phyloP scores from a whole-genome alignment of 768 basidiomycete genomes.

The Lactarius psammicola region DNA sequence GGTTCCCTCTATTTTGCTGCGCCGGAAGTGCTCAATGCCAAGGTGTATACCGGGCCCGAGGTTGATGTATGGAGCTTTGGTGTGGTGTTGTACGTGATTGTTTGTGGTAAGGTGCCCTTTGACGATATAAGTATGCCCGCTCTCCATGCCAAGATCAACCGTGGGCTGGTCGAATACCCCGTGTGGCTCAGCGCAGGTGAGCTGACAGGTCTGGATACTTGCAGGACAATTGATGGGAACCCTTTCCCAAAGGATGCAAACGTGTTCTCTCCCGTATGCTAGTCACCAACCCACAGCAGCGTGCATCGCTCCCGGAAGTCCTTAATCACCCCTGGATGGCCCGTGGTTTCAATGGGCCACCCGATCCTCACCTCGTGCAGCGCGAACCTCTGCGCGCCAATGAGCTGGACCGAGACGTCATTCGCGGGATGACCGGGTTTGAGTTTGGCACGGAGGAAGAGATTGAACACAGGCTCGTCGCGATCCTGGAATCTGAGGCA shows the following conservation, averaged over 20 bases:
- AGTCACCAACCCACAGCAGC: constrained; percentile 84
- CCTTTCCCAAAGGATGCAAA: constrained; percentile 74
- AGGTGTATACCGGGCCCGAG: constrained; percentile 95
- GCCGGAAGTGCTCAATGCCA: constrained; percentile 94
- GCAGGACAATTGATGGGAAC: not conserved
- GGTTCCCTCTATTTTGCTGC: constrained; percentile 98
- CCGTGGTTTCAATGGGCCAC: too few relatives aligned
- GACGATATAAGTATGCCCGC: constrained; percentile 99
- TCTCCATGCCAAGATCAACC: constrained; percentile 97
- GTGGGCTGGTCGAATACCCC: too few relatives aligned
- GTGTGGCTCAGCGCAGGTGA: too few relatives aligned
- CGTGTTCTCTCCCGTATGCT: constrained; percentile 92
- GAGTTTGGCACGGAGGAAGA: too few relatives aligned
- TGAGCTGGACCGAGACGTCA: too few relatives aligned
- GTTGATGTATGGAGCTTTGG: too few relatives aligned
- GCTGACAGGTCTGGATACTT: too few relatives aligned
- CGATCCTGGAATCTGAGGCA: constrained; percentile 72
- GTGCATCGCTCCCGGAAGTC: constrained; percentile 83
- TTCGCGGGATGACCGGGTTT: too few relatives aligned
- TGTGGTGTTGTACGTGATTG: constrained; percentile 96
- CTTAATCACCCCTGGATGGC: too few relatives aligned
- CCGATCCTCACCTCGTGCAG: too few relatives aligned
- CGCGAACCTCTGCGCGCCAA: too few relatives aligned
- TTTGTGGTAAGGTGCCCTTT: constrained; percentile 98
- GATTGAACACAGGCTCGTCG: constrained; percentile 63